Conservation (phyloP, 257 asterid genomes). For the Agastache rugosa region DNA sequence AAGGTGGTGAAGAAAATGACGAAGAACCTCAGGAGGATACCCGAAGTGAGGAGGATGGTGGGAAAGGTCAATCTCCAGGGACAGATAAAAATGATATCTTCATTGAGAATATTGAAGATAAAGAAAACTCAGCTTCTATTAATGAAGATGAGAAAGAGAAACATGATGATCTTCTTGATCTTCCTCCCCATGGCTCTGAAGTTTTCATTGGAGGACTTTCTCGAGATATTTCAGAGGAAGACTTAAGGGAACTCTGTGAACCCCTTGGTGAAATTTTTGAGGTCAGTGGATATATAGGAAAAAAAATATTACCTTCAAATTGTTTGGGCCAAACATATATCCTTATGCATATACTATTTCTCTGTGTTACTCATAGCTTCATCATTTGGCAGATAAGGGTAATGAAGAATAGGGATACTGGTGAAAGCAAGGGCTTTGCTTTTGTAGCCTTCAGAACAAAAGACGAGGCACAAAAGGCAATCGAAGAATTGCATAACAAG, state of each 20-base stretch:
- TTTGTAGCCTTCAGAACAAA: slow-evolving; percentile 85
- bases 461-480: slow-evolving; percentile 87
- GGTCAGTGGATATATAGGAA: slow-evolving; percentile 51
- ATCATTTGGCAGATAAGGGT: slow-evolving; percentile 74
- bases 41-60: slow-evolving; percentile 65
- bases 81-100: slow-evolving; percentile 46
- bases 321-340: slow-evolving; percentile 14
- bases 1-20: slow-evolving; percentile 64
- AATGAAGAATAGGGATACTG: slow-evolving; percentile 90
- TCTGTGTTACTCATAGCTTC: slow-evolving; percentile 33
- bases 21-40: slow-evolving; percentile 64
- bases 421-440: slow-evolving; percentile 97
- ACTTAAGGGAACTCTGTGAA: slow-evolving; percentile 81
- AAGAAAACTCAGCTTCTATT: slow-evolving; percentile 49
- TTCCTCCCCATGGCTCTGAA: slow-evolving; percentile 96
- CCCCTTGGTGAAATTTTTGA: slow-evolving; percentile 77
- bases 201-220: slow-evolving; percentile 92
- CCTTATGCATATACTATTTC: slow-evolving; percentile 23
- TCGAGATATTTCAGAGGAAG: slow-evolving; percentile 80
- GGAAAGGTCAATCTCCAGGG: slow-evolving; percentile 59
- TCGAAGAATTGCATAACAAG: slow-evolving; percentile 79
- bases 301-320: slow-evolving; percentile 4
- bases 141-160: slow-evolving; percentile 50
- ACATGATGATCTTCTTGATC: slow-evolving; percentile 74
- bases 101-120: slow-evolving; percentile 50